Evolutionary conservation across 192 early-diverging fungal species (phyloP), one percentile per base, ranked within the genome.

Genomic region (Coemansia sp.): DNA sequence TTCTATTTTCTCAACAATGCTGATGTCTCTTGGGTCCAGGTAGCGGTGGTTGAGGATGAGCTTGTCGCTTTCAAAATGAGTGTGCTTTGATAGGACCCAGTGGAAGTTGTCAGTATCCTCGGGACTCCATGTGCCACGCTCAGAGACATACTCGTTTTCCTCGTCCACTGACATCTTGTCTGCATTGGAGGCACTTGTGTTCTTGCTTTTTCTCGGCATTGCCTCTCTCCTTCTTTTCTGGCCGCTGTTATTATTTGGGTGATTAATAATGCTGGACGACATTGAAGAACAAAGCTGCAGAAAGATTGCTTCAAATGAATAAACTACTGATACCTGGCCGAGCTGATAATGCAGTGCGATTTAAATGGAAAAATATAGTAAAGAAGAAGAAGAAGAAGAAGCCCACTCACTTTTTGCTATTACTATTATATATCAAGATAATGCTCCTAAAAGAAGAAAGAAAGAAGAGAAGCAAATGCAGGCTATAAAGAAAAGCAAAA

Each of bases 71-170:
- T 61, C 61, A 60, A 78, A 62, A 29, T 52, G 35, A 7, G 75
- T 78, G 55, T 68, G 27, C 45, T 62, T 58, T 18, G 75, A 72
- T 5, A 78, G 59, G 0, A 65, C 62, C 61, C 60, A 72, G 59
- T 78, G 75, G 23, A 78, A 78, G 32, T 52, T 65, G 54, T 72
- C 75, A 4, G 75, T 67, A 24, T 78, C 67, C n/a, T 60, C 51
- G 8, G 75, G 55, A 16, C 32, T 55, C 75, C 75, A 78, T 34
- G 45, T 65, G 42, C 62, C 62, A 7, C 75, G 69, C 62, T 78
- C 75, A 28, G 14, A 60, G 25, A 29, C 34, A n/a, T 25, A 19
- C 14, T 56, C 59, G 11, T 16, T 14, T 19, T 36, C 42, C 1
- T 68, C 59, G 7, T 36, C 16, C 6, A 23, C 23, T 27, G 23